Base-by-base conservation (phyloP, 768 basidiomycete genomes). In the Coprinopsis strossmayeri region DNA sequence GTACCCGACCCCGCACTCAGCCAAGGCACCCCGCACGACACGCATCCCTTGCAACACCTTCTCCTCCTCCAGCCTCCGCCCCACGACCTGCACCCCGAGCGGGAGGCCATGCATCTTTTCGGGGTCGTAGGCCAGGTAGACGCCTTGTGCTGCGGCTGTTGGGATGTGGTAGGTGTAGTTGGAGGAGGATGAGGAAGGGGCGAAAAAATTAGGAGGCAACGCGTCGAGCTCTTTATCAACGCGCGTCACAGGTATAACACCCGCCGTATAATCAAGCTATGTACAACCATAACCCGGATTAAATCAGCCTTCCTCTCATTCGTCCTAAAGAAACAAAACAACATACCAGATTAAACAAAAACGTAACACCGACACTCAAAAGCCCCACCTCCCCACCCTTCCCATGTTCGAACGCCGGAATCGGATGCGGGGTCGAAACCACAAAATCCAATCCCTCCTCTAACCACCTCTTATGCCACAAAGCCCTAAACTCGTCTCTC, bases 11-110 rank as follows among this genome's bases (percentile, higher is more conserved):
- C 66, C 68, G 45, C 63, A 58, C 47, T 64, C 55, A 45, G 53
- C 55, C 53, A 74, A 55, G 1, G 70, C 66, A 30, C 52, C 60
- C 56, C 72, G 68, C 17, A 72, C 64, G 23, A 86, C 69, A 55
- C 77, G 76, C 79, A 86, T 85, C 1, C 78, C 82, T 56, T 80
- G 77, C 5, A 87, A 53, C 2, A 84, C 84, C 57, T 81, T 81
- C 63, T 89, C 87, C 62, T 88, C 87, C 59, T 85, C 80, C 34
- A 84, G 69, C 34, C 79, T 66, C 38, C 73, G 65, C 1, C 82
- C 83, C 1, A 78, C 71, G 26, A 87, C 61, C 58, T 87, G 84
- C 10, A 86, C 76, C 1, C 82, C 81, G 1, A 87, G 58, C 0
- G 86, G 84, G 3, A 86, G 65, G 5, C 84, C 84, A 49, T 81